Evolutionary conservation across 1,284 basidiomycete species (phyloP).

Genomic region (Microbotryum intermedium): DNA sequence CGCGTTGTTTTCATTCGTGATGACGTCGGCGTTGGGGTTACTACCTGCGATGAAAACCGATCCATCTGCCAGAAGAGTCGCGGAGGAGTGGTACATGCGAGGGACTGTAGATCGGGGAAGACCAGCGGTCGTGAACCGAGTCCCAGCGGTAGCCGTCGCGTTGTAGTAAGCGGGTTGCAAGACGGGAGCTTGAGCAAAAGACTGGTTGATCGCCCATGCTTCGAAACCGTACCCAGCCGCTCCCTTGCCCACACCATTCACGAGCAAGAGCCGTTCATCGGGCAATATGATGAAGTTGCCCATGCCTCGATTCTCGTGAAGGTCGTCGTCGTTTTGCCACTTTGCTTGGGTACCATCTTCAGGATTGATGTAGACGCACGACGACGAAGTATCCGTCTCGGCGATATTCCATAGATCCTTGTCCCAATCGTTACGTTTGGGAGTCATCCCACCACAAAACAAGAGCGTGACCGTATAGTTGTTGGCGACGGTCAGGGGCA

Average conservation of each 20-base stretch:
- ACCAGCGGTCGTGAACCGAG: slow-evolving; percentile 29
- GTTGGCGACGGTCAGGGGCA: slow-evolving; percentile 70
- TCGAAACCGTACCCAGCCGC: slow-evolving; percentile 45
- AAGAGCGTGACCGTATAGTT: slow-evolving; percentile 73
- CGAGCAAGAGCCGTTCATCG: not conserved
- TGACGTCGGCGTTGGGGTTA: slow-evolving; percentile 32
- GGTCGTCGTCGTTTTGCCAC: slow-evolving; percentile 5
- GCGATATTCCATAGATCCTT: slow-evolving; percentile 1
- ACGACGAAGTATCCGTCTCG: slow-evolving; percentile 12
- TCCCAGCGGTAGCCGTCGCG: slow-evolving; percentile 34
- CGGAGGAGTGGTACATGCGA: slow-evolving; percentile 43
- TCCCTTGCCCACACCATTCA: slow-evolving; percentile 52
- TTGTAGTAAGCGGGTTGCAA: slow-evolving; percentile 39
- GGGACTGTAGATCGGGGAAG: slow-evolving; percentile 33
- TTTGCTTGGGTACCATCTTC: not conserved
- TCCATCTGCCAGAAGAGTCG: slow-evolving; percentile 40
- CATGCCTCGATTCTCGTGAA: slow-evolving; percentile 3
- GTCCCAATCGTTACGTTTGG: slow-evolving; percentile 13
- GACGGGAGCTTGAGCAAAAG: slow-evolving; percentile 36
- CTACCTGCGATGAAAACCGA: slow-evolving; percentile 39
- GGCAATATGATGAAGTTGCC: slow-evolving; percentile 3
- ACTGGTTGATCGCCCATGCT: slow-evolving; percentile 29
- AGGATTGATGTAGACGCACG: slow-evolving; percentile 7
- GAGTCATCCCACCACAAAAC: slow-evolving; percentile 44
- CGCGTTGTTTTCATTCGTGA: slow-evolving; percentile 7